A percentile compares a stretch with the other conserved stretches of the same genome.
Conservation (phyloP, 345 rosid genomes). For the Clausena lansium region DNA sequence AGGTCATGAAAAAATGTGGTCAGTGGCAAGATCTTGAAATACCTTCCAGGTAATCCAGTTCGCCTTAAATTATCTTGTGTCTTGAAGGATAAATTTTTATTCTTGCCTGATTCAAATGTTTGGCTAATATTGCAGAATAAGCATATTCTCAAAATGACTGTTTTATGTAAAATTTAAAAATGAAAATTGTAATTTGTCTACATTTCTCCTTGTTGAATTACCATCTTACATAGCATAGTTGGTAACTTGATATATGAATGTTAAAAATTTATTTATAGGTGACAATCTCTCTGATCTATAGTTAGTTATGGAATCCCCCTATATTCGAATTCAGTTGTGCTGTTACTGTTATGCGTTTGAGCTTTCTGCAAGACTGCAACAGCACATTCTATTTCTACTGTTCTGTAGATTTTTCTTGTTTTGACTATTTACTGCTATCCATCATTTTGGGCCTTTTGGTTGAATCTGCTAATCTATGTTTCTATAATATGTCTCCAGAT, state of each 20-base stretch:
- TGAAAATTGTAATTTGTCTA: background rate
- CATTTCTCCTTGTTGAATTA: background rate
- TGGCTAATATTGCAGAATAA: background rate
- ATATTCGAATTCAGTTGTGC: background rate
- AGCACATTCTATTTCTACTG: background rate
- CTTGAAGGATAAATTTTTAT: background rate
- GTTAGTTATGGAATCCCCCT: background rate
- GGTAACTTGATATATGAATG: background rate
- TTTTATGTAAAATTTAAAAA: background rate
- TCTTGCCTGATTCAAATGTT: background rate
- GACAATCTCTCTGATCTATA: background rate
- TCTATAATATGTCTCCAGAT: background rate
- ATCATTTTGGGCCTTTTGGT: background rate
- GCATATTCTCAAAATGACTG: background rate
- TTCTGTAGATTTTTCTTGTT: background rate
- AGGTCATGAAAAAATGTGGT: constrained; percentile 61
- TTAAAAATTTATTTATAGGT: background rate
- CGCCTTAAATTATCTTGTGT: background rate
- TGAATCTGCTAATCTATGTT: background rate
- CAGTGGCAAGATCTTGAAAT: constrained; percentile 70
- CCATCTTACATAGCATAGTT: background rate
- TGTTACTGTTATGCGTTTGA: background rate
- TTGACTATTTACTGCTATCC: background rate
- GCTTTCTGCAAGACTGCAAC: background rate
- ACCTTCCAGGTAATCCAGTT: constrained; percentile 49